Conservation (phyloP, 2,329 filamentous ascomycete genomes). For the Pseudogymnoascus sp. region DNA sequence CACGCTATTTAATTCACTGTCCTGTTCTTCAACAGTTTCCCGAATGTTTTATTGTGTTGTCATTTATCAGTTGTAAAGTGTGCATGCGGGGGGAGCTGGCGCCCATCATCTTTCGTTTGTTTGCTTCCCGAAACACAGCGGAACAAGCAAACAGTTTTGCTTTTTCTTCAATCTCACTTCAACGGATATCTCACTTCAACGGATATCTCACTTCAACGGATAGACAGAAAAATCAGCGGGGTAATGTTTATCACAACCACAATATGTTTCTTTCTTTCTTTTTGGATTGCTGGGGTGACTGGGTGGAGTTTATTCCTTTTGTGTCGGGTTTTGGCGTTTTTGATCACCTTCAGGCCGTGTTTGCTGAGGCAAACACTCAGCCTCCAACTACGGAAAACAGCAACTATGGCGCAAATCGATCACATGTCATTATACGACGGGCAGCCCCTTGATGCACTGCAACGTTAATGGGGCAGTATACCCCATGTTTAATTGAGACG, state of each 20-base stretch:
- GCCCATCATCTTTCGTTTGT: background rate
- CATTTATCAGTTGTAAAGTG: slow-evolving; percentile 6
- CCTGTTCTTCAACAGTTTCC: background rate
- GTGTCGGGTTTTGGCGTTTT: background rate
- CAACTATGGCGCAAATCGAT: background rate
- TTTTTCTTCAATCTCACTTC: background rate
- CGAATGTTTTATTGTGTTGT: background rate
- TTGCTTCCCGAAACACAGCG: background rate
- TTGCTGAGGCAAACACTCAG: background rate
- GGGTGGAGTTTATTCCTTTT: background rate
- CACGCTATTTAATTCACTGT: background rate
- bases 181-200: no score
- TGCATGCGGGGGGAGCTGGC: background rate
- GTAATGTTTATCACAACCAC: background rate
- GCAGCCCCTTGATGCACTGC: background rate
- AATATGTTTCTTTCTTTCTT: background rate
- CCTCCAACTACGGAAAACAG: background rate
- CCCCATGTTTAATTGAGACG: slow-evolving; percentile 4
- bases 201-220: background rate
- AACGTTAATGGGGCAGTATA: background rate
- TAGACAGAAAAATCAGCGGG: slow-evolving; percentile 1
- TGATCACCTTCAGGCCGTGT: background rate
- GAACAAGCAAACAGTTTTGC: slow-evolving; percentile 7
- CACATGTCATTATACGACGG: slow-evolving; percentile 3
- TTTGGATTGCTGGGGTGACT: background rate